Evolutionary conservation across 2,329 filamentous ascomycete genomes (phyloP).

Genomic region (Arthroderma uncinatum): DNA sequence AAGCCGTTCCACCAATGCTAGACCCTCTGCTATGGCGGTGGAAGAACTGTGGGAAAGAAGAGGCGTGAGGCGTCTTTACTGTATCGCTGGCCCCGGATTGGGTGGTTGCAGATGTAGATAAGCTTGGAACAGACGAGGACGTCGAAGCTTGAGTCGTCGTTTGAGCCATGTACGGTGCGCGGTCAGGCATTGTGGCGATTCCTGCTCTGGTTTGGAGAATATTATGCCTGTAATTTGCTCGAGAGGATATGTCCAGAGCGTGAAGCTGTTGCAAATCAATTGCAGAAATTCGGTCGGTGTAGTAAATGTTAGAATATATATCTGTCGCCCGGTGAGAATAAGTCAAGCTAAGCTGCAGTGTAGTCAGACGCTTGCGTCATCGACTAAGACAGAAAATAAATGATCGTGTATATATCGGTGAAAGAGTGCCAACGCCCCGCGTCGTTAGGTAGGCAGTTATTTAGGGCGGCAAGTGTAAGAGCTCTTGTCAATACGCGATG

Average conservation of each 20-base stretch:
- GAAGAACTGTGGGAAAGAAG: not conserved
- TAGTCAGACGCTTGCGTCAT: not conserved
- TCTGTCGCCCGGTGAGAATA: not conserved
- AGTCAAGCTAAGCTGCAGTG: not conserved
- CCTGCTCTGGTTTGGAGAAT: not conserved
- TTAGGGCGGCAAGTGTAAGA: too few relatives aligned
- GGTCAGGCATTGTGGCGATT: not conserved
- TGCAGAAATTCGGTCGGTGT: not conserved
- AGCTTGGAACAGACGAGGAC: not conserved
- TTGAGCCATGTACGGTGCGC: not conserved
- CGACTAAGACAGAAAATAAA: not conserved
- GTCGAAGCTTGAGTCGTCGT: not conserved
- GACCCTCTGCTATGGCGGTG: not conserved
- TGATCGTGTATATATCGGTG: not conserved
- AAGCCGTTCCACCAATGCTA: not conserved
- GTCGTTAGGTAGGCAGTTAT: not conserved
- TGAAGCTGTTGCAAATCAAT: not conserved
- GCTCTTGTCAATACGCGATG: too few relatives aligned
- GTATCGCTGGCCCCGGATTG: not conserved
- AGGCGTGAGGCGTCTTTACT: not conserved
- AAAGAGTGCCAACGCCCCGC: not conserved
- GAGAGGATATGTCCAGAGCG: not conserved
- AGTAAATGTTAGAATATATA: not conserved
- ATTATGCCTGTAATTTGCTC: not conserved
- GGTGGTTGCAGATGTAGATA: not conserved